Evolutionary conservation across 202 grass and related monocot species (phyloP).

Genomic region (Saccharum hybrid): DNA sequence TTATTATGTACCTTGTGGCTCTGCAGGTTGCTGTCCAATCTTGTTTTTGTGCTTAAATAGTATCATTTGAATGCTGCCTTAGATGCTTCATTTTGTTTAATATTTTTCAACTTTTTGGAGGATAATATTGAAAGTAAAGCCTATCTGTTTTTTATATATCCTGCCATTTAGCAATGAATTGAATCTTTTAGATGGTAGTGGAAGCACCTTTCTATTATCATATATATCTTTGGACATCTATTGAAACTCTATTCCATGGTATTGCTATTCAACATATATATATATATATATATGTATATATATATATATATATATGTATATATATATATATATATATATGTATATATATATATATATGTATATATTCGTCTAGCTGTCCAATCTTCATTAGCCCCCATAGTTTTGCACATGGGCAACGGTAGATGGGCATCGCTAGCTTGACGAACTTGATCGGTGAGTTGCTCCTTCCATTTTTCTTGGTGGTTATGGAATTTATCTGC

Average conservation of each 20-base stretch:
- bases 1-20: slow-evolving; percentile 7
- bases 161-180: slow-evolving; percentile 40
- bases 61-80: slow-evolving; percentile 19
- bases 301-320: too few relatives aligned
- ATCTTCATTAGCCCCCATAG: slow-evolving; percentile 69
- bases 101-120: background rate
- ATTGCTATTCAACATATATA: slow-evolving; percentile 56
- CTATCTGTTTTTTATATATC: slow-evolving; percentile 28
- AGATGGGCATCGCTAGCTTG: slow-evolving; percentile 77
- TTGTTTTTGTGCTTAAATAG: slow-evolving; percentile 16
- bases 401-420: slow-evolving; percentile 74
- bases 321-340: too few relatives aligned
- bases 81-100: slow-evolving; percentile 7
- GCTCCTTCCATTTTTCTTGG: slow-evolving; percentile 59
- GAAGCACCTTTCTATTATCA: slow-evolving; percentile 35
- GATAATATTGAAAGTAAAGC: background rate
- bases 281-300: too few relatives aligned
- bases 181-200: slow-evolving; percentile 9
- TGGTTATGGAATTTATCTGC: slow-evolving; percentile 51
- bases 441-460: slow-evolving; percentile 72
- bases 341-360: too few relatives aligned
- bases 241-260: slow-evolving; percentile 46
- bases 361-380: slow-evolving; percentile 61
- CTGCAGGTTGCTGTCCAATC: slow-evolving; percentile 54
- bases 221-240: slow-evolving; percentile 39